Conservation (phyloP, 352 stramenopile species). For the Phytopythium litorale region DNA sequence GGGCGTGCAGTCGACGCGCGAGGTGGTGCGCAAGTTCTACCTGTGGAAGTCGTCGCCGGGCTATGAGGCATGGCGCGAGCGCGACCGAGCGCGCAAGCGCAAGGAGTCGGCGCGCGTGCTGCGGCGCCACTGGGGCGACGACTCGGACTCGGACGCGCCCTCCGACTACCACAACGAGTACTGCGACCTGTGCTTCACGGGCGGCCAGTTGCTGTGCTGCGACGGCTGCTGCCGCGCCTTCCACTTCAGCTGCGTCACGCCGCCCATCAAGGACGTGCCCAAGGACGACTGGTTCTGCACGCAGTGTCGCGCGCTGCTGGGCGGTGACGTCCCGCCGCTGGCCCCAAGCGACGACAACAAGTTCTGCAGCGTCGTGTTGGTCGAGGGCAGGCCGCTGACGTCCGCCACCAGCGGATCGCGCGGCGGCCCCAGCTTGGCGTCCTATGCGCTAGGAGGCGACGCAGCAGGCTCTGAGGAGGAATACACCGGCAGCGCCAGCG, state of each 20-base stretch:
- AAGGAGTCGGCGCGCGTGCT: slow-evolving; percentile 48
- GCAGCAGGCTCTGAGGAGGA: neutral
- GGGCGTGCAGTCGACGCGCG: slow-evolving; percentile 24
- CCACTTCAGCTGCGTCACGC: slow-evolving; percentile 71
- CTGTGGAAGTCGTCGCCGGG: slow-evolving; percentile 56
- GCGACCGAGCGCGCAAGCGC: slow-evolving; percentile 29
- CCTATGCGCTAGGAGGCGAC: neutral
- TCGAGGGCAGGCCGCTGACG: neutral
- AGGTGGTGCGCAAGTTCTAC: slow-evolving; percentile 66
- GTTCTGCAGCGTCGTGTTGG: slow-evolving; percentile 5
- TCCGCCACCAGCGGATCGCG: slow-evolving; percentile 9
- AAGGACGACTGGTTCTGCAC: slow-evolving; percentile 71
- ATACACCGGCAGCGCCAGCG: neutral
- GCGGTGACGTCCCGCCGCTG: slow-evolving; percentile 4
- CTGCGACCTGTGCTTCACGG: slow-evolving; percentile 67
- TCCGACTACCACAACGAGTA: slow-evolving; percentile 67
- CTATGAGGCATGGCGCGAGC: slow-evolving; percentile 46
- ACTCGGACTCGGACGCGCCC: slow-evolving; percentile 16
- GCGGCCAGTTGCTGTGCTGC: slow-evolving; percentile 66
- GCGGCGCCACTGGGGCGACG: slow-evolving; percentile 35
- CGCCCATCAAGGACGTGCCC: slow-evolving; percentile 59
- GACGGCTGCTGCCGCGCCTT: slow-evolving; percentile 74
- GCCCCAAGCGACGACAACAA: slow-evolving; percentile 11
- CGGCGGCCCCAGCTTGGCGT: neutral
- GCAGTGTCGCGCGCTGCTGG: slow-evolving; percentile 28